Conservation (phyloP, 176 grass and related monocot genomes). For the Oryza punctata region DNA sequence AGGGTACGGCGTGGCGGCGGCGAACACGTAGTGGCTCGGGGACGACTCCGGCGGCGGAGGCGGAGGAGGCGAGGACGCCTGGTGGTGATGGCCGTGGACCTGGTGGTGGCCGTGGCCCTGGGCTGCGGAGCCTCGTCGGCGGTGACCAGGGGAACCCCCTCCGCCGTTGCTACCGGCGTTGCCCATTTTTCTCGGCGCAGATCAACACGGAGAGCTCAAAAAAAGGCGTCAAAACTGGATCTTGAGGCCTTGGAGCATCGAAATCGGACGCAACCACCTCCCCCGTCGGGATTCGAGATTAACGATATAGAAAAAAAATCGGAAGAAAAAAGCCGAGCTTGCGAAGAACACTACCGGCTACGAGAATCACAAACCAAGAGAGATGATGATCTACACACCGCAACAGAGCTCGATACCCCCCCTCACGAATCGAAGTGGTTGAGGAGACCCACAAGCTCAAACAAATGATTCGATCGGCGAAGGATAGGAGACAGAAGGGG, state of each 20-base stretch:
- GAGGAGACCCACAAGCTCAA: constrained; percentile 9
- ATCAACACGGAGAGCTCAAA: constrained; percentile 31
- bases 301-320: background rate
- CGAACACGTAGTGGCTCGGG: constrained; percentile 91
- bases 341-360: background rate
- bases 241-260: constrained; percentile 35
- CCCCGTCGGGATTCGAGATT: background rate
- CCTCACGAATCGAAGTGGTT: constrained; percentile 3
- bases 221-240: constrained; percentile 29
- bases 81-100: constrained; percentile 42
- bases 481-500: background rate
- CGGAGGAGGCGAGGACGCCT: constrained; percentile 38
- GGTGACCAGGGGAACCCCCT: constrained; percentile 58
- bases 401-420: constrained; percentile 12
- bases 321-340: background rate
- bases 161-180: constrained; percentile 61
- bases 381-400: background rate
- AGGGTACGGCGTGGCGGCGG: constrained; percentile 87
- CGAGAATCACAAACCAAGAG: constrained; percentile 8
- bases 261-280: constrained; percentile 18
- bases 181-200: constrained; percentile 38
- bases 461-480: constrained; percentile 47
- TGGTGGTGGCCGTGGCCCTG: constrained; percentile 59
- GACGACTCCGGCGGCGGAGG: constrained; percentile 33
- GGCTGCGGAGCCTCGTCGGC: constrained; percentile 62